Percentiles rank a stretch among this genome's conserved stretches.
Evolutionary conservation across 1,284 basidiomycete species (phyloP).

Genomic region (Cryptococcus neoformans): DNA sequence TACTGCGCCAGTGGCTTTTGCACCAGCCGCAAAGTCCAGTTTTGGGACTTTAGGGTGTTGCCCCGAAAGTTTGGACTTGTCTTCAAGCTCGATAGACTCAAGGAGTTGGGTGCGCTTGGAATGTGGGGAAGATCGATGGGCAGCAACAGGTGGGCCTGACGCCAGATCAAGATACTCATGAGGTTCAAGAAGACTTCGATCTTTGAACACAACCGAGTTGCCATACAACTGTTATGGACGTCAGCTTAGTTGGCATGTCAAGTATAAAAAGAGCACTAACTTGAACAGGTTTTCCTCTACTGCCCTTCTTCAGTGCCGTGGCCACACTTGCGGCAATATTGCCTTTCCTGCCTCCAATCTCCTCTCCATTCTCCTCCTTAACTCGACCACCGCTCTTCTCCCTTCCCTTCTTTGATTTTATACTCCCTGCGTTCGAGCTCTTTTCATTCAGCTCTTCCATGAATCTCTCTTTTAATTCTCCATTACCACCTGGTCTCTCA

Average conservation of each 20-base stretch:
- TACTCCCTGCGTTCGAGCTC: conserved; percentile 20
- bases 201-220: conserved; percentile 52
- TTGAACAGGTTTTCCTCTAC: conserved; percentile 50
- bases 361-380: conserved; percentile 20
- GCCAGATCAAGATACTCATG: conserved; percentile 54
- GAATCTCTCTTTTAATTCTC: conserved; percentile 51
- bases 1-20: conserved; percentile 35
- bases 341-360: conserved; percentile 8
- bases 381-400: conserved; percentile 13
- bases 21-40: conserved; percentile 41
- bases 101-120: conserved; percentile 47
- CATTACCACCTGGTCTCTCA: conserved; percentile 17
- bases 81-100: conserved; percentile 48
- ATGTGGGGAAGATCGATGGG: conserved; percentile 42
- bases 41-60: conserved; percentile 40
- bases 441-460: conserved; percentile 51
- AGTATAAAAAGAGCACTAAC: conserved; percentile 8
- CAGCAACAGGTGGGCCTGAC: conserved; percentile 49
- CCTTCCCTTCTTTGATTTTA: conserved; percentile 18
- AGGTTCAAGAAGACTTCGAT: conserved; percentile 48
- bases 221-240: conserved; percentile 41
- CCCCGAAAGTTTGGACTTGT: conserved; percentile 46
- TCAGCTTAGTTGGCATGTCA: not conserved
- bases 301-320: conserved; percentile 51
- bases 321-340: conserved; percentile 38